These are phyloP conservation scores for Fusarium sp. DNA, from an alignment of 2,329 filamentous ascomycete species.

Conservation along the genomic window DNA sequence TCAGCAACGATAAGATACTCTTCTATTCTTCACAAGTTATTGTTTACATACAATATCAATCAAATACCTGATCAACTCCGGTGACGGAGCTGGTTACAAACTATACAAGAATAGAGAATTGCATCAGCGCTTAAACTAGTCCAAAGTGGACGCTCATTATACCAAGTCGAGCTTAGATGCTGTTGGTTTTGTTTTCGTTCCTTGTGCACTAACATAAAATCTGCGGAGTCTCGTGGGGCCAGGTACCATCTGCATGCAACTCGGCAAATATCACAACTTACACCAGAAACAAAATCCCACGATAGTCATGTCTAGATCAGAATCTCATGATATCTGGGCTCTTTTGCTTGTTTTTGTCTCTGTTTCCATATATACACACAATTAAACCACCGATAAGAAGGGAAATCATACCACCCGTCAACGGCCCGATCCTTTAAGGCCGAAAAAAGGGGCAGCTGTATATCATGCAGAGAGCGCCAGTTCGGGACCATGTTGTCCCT, in stretches of 20 bases:
- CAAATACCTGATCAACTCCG: slow-evolving; percentile 3
- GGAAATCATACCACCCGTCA: slow-evolving; percentile 27
- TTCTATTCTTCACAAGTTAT: background rate
- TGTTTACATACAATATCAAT: background rate
- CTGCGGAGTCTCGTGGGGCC: slow-evolving; percentile 20
- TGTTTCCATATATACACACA: background rate
- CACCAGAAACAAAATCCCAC: background rate
- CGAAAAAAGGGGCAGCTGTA: slow-evolving; percentile 20
- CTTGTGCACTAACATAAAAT: background rate
- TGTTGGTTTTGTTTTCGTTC: slow-evolving; percentile 14
- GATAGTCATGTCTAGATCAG: slow-evolving; percentile 7
- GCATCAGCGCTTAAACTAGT: slow-evolving; percentile 8
- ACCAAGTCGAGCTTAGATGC: slow-evolving; percentile 20
- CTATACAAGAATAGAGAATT: slow-evolving; percentile 3
- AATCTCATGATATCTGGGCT: slow-evolving; percentile 7
- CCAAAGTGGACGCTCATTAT: slow-evolving; percentile 13
- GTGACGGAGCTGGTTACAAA: slow-evolving; percentile 7
- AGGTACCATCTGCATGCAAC: background rate
- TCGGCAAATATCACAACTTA: slow-evolving; percentile 6
- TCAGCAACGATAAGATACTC: background rate
- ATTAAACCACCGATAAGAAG: background rate
- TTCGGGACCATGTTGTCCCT: slow-evolving; percentile 16
- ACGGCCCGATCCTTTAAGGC: slow-evolving; percentile 35
- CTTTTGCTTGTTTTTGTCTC: background rate
- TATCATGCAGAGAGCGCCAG: slow-evolving; percentile 18